phyloP scores from a whole-genome alignment of 2,329 filamentous ascomycete genomes.

The Arthrobotrys musiformis region DNA sequence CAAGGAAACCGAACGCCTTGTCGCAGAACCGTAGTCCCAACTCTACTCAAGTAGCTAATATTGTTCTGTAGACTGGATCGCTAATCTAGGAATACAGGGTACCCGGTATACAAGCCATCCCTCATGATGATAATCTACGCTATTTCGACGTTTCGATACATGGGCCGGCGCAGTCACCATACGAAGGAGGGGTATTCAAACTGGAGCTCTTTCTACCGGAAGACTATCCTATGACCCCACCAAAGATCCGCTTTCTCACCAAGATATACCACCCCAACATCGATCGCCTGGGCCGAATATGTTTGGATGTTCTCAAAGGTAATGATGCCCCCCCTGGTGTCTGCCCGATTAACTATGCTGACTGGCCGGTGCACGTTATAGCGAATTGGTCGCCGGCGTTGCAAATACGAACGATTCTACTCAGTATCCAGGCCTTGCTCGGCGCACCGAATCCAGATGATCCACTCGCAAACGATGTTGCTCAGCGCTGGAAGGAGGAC shows the following conservation, averaged over 20 bases:
- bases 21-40: conserved; percentile 96
- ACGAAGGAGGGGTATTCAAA: conserved; percentile 83
- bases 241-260: conserved; percentile 97
- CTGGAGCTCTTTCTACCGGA: conserved; percentile 97
- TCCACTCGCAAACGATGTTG: conserved; percentile 96
- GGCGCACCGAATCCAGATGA: conserved; percentile 98
- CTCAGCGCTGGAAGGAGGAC: conserved; percentile 97
- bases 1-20: conserved; percentile 97
- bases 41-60: conserved; percentile 5
- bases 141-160: conserved; percentile 99
- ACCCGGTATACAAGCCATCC: conserved; percentile 92
- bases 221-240: conserved; percentile 98
- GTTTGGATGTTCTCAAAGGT: conserved; percentile 97
- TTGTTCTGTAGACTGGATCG: conserved; percentile 22
- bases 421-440: conserved; percentile 95
- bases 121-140: conserved; percentile 95
- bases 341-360: conserved; percentile 49
- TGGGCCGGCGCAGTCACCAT: conserved; percentile 70
- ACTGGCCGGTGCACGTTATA: conserved; percentile 62
- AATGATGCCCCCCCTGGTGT: conserved; percentile 56
- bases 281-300: conserved; percentile 96
- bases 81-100: conserved; percentile 70
- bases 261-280: conserved; percentile 99
- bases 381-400: conserved; percentile 99
- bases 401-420: conserved; percentile 97